Percentiles rank a stretch among this genome's conserved stretches.
These are phyloP conservation scores for Phlebopus sp. DNA, from an alignment of 1,284 basidiomycete genomes.

Conservation along the genomic window DNA sequence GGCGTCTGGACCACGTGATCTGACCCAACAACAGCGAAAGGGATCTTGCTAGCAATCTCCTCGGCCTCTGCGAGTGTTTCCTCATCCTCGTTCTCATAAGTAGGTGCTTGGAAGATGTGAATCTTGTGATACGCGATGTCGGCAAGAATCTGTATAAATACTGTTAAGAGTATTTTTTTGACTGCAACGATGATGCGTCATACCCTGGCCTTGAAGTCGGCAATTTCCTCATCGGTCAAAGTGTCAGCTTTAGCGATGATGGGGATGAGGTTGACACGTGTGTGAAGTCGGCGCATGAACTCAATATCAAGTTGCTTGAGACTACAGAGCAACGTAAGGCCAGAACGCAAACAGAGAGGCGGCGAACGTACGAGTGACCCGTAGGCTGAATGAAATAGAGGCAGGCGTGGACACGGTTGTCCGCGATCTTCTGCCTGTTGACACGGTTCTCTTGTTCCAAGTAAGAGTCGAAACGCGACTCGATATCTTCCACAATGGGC, in stretches of 20 bases:
- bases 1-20: conserved; percentile 76
- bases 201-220: conserved; percentile 88
- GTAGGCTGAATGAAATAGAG: conserved; percentile 98
- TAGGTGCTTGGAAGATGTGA: conserved; percentile 93
- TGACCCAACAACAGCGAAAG: conserved; percentile 95
- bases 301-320: conserved; percentile 96
- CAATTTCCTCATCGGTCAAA: conserved; percentile 91
- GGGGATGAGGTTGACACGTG: conserved; percentile 95
- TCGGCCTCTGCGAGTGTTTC: conserved; percentile 94
- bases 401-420: conserved; percentile 91
- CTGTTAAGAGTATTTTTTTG: neutral
- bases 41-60: conserved; percentile 95
- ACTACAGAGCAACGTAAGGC: conserved; percentile 40
- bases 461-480: conserved; percentile 93
- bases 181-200: conserved; percentile 19
- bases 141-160: conserved; percentile 66
- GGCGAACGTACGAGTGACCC: conserved; percentile 80
- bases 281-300: conserved; percentile 94
- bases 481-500: conserved; percentile 96
- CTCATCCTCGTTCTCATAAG: conserved; percentile 96
- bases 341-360: conserved; percentile 3
- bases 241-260: conserved; percentile 97
- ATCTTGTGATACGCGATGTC: conserved; percentile 94
- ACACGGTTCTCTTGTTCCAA: conserved; percentile 98
- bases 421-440: conserved; percentile 82